Evolutionary conservation across 169 alveolate species (phyloP).

Genomic region (Eimeria tenella): DNA sequence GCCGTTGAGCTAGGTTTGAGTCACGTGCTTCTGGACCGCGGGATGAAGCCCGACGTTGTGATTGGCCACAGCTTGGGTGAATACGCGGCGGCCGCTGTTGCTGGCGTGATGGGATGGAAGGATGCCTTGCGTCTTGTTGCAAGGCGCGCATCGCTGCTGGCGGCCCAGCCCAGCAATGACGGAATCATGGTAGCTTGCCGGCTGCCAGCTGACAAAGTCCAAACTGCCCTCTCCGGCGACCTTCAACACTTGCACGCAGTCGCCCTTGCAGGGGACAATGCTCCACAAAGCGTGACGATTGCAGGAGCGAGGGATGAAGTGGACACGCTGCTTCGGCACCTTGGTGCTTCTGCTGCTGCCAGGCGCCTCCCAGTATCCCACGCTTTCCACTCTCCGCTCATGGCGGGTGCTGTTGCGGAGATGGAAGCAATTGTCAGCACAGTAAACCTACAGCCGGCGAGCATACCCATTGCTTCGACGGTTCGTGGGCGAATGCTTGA

Average conservation of each 20-base stretch:
- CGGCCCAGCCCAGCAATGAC: neutral
- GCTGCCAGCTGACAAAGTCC: conserved; percentile 35
- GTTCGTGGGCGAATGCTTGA: conserved; percentile 41
- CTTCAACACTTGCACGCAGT: conserved; percentile 56
- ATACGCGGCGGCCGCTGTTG: conserved; percentile 85
- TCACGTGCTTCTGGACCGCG: conserved; percentile 79
- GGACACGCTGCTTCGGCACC: conserved; percentile 29
- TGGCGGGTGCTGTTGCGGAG: conserved; percentile 71
- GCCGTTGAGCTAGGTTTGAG: conserved; percentile 83
- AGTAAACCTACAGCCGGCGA: conserved; percentile 36
- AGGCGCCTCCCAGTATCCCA: conserved; percentile 69
- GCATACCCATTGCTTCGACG: conserved; percentile 21
- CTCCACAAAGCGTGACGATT: conserved; percentile 83
- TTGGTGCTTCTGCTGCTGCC: conserved; percentile 58
- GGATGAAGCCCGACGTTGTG: conserved; percentile 84
- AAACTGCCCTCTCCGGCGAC: conserved; percentile 17
- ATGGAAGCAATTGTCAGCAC: conserved; percentile 5
- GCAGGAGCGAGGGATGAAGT: conserved; percentile 82
- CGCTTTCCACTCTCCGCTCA: conserved; percentile 71
- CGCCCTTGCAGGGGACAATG: conserved; percentile 82
- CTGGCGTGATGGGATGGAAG: conserved; percentile 80
- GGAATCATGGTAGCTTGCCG: conserved; percentile 79
- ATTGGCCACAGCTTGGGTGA: conserved; percentile 87
- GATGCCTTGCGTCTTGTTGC: conserved; percentile 72
- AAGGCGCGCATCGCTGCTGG: conserved; percentile 41